phyloP scores from a whole-genome alignment of 768 basidiomycete species.

The Hygrophorus pudorinus region DNA sequence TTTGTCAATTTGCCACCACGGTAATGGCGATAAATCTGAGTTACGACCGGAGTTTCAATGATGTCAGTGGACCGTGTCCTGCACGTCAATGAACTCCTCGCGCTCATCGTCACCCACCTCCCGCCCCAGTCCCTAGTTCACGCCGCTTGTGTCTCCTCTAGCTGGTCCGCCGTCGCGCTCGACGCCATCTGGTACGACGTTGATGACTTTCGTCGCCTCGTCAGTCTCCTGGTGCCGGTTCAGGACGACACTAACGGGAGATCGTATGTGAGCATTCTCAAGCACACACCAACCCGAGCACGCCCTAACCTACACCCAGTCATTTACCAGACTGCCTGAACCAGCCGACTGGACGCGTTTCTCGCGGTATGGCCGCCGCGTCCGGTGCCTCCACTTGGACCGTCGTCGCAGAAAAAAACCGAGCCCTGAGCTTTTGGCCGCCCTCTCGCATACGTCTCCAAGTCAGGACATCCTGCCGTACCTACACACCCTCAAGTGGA shows the following conservation, averaged over 20 bases:
- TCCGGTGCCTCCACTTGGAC: slow-evolving; percentile 27
- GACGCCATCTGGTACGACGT: slow-evolving; percentile 52
- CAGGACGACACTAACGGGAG: slow-evolving; percentile 26
- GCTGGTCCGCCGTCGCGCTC: slow-evolving; percentile 49
- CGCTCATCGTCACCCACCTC: too few relatives aligned
- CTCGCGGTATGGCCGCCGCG: slow-evolving; percentile 41
- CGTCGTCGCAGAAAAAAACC: too few relatives aligned
- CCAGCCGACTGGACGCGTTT: too few relatives aligned
- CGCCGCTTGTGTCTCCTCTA: slow-evolving; percentile 46
- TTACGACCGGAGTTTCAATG: too few relatives aligned
- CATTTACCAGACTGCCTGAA: slow-evolving; percentile 39
- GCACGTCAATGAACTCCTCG: too few relatives aligned
- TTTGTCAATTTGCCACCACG: too few relatives aligned
- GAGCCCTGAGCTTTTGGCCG: slow-evolving; percentile 31
- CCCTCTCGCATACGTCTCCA: slow-evolving; percentile 47
- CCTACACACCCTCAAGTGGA: slow-evolving; percentile 43
- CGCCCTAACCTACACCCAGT: slow-evolving; percentile 21
- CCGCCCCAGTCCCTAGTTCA: too few relatives aligned
- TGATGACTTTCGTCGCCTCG: slow-evolving; percentile 32
- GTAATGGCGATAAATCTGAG: too few relatives aligned
- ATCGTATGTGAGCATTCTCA: neutral
- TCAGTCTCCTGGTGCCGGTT: too few relatives aligned
- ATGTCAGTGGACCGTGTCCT: too few relatives aligned
- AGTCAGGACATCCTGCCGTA: slow-evolving; percentile 45
- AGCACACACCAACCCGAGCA: too few relatives aligned